phyloP scores from a whole-genome alignment of 345 rosid genomes.

The Lumnitzera littorea region DNA sequence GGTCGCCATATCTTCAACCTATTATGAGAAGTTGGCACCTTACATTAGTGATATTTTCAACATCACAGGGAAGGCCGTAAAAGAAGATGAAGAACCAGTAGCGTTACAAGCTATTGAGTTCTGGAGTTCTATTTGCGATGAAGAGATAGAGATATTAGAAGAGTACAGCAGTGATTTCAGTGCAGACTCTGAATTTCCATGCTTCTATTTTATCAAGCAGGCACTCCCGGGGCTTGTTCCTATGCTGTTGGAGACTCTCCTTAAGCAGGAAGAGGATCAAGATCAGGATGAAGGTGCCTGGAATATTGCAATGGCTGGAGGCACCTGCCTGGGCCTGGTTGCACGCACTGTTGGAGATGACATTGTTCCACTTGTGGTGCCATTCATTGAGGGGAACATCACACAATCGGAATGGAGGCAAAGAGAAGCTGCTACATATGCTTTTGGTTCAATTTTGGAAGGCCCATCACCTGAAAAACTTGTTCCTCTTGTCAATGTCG shows the following conservation, averaged over 20 bases:
- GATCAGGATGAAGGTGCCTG: slow-evolving; percentile 83
- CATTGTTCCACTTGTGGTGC: slow-evolving; percentile 86
- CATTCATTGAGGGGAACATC: slow-evolving; percentile 79
- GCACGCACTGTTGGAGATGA: slow-evolving; percentile 91
- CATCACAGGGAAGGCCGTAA: slow-evolving; percentile 84
- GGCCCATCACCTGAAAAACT: slow-evolving; percentile 76
- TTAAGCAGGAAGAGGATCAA: slow-evolving; percentile 94
- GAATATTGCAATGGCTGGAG: slow-evolving; percentile 98
- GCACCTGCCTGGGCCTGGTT: slow-evolving; percentile 93
- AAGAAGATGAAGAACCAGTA: slow-evolving; percentile 79
- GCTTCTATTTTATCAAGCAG: slow-evolving; percentile 71
- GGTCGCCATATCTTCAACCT: slow-evolving; percentile 86
- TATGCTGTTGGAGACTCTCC: slow-evolving; percentile 70
- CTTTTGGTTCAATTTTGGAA: slow-evolving; percentile 91
- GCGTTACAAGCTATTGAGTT: slow-evolving; percentile 95
- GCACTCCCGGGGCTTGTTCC: slow-evolving; percentile 72
- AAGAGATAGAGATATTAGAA: slow-evolving; percentile 77
- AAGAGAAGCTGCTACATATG: slow-evolving; percentile 93
- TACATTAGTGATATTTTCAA: slow-evolving; percentile 81
- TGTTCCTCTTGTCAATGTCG: slow-evolving; percentile 70
- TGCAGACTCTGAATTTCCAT: slow-evolving; percentile 56
- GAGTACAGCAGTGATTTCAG: slow-evolving; percentile 60
- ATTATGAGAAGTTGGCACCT: slow-evolving; percentile 78
- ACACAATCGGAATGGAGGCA: slow-evolving; percentile 65
- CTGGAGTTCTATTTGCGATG: slow-evolving; percentile 97